phyloP scores from a whole-genome alignment of 1,139 yeast species.

The Yarrowia galli region DNA sequence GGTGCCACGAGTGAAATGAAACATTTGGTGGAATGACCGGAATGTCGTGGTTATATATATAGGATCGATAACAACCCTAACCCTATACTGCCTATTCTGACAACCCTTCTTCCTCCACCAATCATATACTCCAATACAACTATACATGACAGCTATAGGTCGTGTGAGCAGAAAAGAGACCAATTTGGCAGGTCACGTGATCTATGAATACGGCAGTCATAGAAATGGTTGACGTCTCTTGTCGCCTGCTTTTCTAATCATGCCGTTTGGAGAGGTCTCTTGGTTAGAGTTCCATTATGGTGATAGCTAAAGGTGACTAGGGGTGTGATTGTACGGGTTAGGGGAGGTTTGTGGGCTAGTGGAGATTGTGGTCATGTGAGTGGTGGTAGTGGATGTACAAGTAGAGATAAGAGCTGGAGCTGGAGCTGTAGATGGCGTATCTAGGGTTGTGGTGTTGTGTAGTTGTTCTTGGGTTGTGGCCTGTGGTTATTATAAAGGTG shows the following conservation, averaged over 20 bases:
- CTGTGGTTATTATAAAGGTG: too few species aligned
- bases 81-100: neutral
- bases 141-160: slow-evolving; percentile 19
- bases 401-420: too few species aligned
- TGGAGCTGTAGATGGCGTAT: too few species aligned
- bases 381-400: too few species aligned
- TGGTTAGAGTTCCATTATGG: too few species aligned
- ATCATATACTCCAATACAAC: neutral
- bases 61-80: neutral
- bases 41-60: too few species aligned
- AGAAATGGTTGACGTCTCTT: neutral
- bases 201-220: neutral
- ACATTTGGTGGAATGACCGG: too few species aligned
- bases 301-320: too few species aligned
- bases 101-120: neutral
- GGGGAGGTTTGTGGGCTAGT: neutral
- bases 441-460: too few species aligned
- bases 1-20: neutral
- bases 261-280: neutral
- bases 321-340: too few species aligned
- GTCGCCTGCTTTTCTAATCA: neutral
- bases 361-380: neutral
- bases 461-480: too few species aligned
- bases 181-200: neutral
- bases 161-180: neutral